Evolutionary conservation across 108 stramenopile genomes (phyloP), one percentile per base, ranked within the genome.

Genomic region (Cyclotella kingstonii): DNA sequence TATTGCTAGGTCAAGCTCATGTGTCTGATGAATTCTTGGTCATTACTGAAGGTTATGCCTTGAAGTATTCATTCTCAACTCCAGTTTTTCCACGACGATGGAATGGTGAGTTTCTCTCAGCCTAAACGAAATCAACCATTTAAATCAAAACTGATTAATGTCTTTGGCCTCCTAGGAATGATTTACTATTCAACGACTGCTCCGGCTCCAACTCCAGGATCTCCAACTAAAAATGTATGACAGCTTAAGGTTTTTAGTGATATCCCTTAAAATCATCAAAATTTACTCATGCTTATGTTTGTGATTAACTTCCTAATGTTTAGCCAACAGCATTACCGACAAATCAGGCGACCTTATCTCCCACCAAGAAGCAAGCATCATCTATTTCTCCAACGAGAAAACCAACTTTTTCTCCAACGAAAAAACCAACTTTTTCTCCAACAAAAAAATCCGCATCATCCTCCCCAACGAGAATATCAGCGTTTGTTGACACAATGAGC

Each of bases 1-100:
- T 10, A 19, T 22, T 7, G 23, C 27, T 43, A 49, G 68, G 68
- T 21, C 15, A 53, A 4, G 22, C 57, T 25, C 41, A 46, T 41
- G 57, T 51, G 3, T 60, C 57, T 41, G 68, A 69, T 53, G 41
- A 52, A 10, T 41, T 39, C 38, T 21, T 69, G 39, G 57, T 51
- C 1, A 22, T 69, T 26, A 30, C 14, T 2, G 58, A 69, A 39
- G 68, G 68, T 6, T 69, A 69, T 44, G 58, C 68, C 1, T 42
- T 41, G 48, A 23, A 33, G n/a, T 69, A 53, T 42, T 35, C 57
- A 4, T 60, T 60, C 42, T 25, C 29, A 10, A 33, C 25, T 2
- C 49, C 48, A 25, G 36, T 8, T 38, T 19, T 15, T 38, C 36
- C 55, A 23, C 14, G 66, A 19, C 43, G 52, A 40, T 67, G 66